A percentile compares a stretch with the other conserved stretches of the same genome.
Conservation (phyloP, 148 eudicot genomes). For the Silene latifolia region DNA sequence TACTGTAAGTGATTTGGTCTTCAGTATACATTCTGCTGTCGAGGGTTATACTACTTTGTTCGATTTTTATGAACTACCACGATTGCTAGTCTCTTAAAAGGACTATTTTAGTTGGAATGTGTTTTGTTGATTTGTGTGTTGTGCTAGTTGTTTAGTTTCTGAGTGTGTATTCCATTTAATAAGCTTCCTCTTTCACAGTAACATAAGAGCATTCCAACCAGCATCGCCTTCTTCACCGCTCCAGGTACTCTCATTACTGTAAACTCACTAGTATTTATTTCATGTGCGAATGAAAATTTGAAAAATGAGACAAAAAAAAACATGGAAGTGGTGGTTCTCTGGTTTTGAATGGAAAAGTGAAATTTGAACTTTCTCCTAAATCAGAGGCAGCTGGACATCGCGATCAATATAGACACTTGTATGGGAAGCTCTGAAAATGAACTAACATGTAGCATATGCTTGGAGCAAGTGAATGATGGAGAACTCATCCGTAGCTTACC, state of each 20-base stretch:
- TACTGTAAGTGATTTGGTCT: not conserved
- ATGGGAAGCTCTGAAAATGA: slow-evolving; percentile 58
- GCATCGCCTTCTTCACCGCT: slow-evolving; percentile 50
- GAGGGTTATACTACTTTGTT: not conserved
- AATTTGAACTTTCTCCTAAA: slow-evolving; percentile 10
- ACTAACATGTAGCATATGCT: slow-evolving; percentile 83
- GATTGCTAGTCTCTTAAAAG: too few species aligned
- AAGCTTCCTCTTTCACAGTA: slow-evolving; percentile 32
- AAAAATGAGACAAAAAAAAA: too few species aligned
- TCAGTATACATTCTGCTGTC: not conserved
- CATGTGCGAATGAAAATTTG: too few species aligned
- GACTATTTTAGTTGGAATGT: too few species aligned
- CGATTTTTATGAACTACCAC: too few species aligned
- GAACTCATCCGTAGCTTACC: slow-evolving; percentile 88
- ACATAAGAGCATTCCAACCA: slow-evolving; percentile 37
- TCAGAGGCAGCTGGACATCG: slow-evolving; percentile 58
- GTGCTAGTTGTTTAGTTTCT: too few species aligned
- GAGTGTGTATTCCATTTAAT: not conserved
- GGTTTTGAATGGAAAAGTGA: not conserved
- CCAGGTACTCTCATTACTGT: slow-evolving; percentile 48
- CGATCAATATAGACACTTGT: slow-evolving; percentile 31
- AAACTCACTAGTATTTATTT: not conserved
- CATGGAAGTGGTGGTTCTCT: not conserved
- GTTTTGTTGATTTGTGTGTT: not conserved
- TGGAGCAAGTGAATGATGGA: slow-evolving; percentile 81